Conservation (phyloP, 2,329 filamentous ascomycete species). For the Botryosphaeria dothidea region DNA sequence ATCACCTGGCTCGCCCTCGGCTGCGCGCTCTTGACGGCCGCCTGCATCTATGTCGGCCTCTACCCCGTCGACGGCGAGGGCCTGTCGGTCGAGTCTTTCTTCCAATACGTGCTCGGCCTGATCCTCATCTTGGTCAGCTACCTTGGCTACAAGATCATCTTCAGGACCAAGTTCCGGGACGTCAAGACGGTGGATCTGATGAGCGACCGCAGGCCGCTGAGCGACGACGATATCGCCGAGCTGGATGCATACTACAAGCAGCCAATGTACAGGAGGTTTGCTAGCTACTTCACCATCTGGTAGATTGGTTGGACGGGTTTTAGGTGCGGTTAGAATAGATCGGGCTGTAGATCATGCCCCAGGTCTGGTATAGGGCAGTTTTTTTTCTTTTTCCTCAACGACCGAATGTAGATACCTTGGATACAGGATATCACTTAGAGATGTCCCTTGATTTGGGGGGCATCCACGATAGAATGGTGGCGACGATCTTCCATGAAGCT, state of each 20-base stretch:
- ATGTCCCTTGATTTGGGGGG: neutral
- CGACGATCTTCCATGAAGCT: neutral
- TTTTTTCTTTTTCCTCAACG: neutral
- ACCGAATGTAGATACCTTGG: neutral
- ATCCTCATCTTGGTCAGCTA: constrained; percentile 9
- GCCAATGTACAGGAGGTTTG: constrained; percentile 2
- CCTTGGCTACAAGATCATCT: constrained; percentile 15
- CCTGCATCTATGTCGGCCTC: constrained; percentile 15
- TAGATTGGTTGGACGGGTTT: too few species aligned
- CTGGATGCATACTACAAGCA: constrained; percentile 16
- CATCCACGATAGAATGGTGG: neutral
- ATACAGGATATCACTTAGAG: neutral
- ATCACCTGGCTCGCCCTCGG: constrained; percentile 29
- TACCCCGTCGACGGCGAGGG: constrained; percentile 12
- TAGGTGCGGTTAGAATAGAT: neutral
- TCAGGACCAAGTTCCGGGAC: constrained; percentile 8
- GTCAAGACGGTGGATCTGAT: constrained; percentile 5
- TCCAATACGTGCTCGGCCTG: constrained; percentile 18
- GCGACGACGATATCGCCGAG: constrained; percentile 9
- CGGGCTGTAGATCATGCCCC: too few species aligned
- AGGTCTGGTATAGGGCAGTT: too few species aligned
- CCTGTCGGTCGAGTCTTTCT: constrained; percentile 14
- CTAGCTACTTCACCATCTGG: constrained; percentile 18
- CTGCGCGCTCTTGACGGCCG: constrained; percentile 17
- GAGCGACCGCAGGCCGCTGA: neutral